A percentile compares a stretch with the other conserved stretches of the same genome.
phyloP scores from a whole-genome alignment of 1,139 yeast genomes.

The Dujonia santamariae region DNA sequence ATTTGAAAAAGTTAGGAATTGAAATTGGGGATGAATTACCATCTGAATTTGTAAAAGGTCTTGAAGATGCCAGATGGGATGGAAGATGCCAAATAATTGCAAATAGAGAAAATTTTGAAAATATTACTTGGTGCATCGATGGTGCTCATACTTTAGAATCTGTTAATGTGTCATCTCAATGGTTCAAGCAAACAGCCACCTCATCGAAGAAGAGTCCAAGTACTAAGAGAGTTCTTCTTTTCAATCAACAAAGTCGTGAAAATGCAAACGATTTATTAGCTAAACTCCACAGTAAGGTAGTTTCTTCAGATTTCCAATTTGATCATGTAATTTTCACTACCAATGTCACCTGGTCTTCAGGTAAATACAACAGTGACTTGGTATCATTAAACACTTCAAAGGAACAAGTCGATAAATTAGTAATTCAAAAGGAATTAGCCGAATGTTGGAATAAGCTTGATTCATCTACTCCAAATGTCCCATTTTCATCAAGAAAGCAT shows the following conservation, averaged over 20 bases:
- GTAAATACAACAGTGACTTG: slow-evolving; percentile 76
- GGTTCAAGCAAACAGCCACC: slow-evolving; percentile 57
- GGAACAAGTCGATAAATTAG: slow-evolving; percentile 70
- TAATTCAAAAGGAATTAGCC: slow-evolving; percentile 77
- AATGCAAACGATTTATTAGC: slow-evolving; percentile 64
- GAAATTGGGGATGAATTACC: slow-evolving; percentile 41
- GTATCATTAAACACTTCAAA: slow-evolving; percentile 81
- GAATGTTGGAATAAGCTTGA: slow-evolving; percentile 65
- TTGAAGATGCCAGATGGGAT: slow-evolving; percentile 77
- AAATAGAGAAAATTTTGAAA: slow-evolving; percentile 37
- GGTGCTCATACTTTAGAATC: slow-evolving; percentile 97
- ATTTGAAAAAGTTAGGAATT: slow-evolving; percentile 50
- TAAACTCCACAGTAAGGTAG: slow-evolving; percentile 42
- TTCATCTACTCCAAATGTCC: slow-evolving; percentile 16
- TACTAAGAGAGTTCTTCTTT: slow-evolving; percentile 52
- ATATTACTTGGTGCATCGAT: slow-evolving; percentile 76
- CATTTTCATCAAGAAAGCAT: slow-evolving; percentile 35
- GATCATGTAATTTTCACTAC: slow-evolving; percentile 85
- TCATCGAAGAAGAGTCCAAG: slow-evolving; percentile 4
- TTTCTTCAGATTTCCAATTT: slow-evolving; percentile 41
- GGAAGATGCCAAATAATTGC: slow-evolving; percentile 85
- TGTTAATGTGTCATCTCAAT: slow-evolving; percentile 69
- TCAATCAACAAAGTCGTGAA: slow-evolving; percentile 91
- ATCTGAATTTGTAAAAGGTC: slow-evolving; percentile 57
- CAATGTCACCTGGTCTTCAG: slow-evolving; percentile 86